Conservation (phyloP, 2,329 filamentous ascomycete species). For the Thielaviopsis populi region DNA sequence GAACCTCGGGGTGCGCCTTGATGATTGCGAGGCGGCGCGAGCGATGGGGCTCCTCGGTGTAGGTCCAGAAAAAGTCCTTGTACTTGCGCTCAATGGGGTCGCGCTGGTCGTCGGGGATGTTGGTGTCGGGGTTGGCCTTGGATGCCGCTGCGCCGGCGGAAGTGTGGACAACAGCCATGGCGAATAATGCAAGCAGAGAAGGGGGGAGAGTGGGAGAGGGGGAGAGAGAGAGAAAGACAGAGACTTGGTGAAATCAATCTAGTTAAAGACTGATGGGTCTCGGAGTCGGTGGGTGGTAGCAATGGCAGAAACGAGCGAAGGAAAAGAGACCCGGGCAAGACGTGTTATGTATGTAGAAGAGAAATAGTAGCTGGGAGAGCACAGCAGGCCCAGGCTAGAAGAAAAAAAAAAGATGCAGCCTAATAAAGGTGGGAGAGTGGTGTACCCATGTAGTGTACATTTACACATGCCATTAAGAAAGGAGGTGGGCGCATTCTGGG, state of each 20-base stretch:
- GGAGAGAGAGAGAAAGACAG: background rate
- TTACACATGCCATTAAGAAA: background rate
- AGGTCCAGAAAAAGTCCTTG: conserved; percentile 84
- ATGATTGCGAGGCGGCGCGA: conserved; percentile 87
- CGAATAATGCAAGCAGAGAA: background rate
- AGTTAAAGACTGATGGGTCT: background rate
- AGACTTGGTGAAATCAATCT: background rate
- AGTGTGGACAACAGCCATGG: conserved; percentile 3
- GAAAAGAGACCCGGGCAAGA: background rate
- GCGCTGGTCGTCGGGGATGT: conserved; percentile 11
- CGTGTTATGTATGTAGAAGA: background rate
- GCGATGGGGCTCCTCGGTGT: conserved; percentile 93
- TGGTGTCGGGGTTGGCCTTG: conserved; percentile 4
- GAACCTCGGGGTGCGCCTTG: conserved; percentile 90
- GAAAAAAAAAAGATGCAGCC: conserved; percentile 11
- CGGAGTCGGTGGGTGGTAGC: background rate
- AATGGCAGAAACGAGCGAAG: background rate
- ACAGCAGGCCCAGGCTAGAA: background rate
- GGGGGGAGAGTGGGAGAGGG: background rate
- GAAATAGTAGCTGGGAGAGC: background rate
- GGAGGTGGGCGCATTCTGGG: background rate
- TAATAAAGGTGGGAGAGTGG: conserved; percentile 7
- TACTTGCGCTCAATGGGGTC: conserved; percentile 19
- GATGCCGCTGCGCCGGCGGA: conserved; percentile 4
- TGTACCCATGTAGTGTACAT: background rate